phyloP scores from a whole-genome alignment of 257 asterid genomes.

The Gynochthodes officinalis region DNA sequence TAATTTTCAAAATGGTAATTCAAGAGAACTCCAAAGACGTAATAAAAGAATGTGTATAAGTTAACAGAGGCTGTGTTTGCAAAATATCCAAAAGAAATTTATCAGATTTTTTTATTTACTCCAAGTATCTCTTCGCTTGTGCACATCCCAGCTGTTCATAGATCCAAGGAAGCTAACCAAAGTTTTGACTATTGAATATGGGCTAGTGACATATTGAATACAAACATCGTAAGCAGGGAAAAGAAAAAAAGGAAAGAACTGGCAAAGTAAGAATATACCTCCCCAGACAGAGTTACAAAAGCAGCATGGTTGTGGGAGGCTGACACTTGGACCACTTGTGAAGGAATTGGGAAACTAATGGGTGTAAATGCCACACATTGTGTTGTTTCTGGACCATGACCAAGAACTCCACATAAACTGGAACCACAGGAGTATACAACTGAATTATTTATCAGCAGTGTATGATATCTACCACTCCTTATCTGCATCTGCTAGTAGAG shows the following conservation, averaged over 20 bases:
- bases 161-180: no score
- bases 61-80: not conserved
- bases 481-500: slow-evolving; percentile 71
- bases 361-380: slow-evolving; percentile 67
- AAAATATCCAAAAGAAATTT: not conserved
- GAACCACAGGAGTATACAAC: slow-evolving; percentile 81
- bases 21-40: not conserved
- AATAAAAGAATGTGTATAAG: not conserved
- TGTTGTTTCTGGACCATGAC: slow-evolving; percentile 82
- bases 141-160: no score
- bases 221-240: not conserved
- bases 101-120: not conserved
- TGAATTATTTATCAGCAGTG: slow-evolving; percentile 60
- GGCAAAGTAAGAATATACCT: slow-evolving; percentile 41
- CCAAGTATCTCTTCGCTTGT: not conserved
- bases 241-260: not conserved
- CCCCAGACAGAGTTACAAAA: slow-evolving; percentile 66
- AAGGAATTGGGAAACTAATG: slow-evolving; percentile 52
- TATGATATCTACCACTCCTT: slow-evolving; percentile 79
- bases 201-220: not conserved
- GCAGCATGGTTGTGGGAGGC: slow-evolving; percentile 91
- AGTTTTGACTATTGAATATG: no score
- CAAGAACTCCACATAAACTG: slow-evolving; percentile 87
- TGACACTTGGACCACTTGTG: slow-evolving; percentile 66
- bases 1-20: not conserved